Percentiles rank a stretch among this genome's conserved stretches.
Conservation (phyloP, 2,329 filamentous ascomycete genomes). For the Neocatenulostroma microsporum region DNA sequence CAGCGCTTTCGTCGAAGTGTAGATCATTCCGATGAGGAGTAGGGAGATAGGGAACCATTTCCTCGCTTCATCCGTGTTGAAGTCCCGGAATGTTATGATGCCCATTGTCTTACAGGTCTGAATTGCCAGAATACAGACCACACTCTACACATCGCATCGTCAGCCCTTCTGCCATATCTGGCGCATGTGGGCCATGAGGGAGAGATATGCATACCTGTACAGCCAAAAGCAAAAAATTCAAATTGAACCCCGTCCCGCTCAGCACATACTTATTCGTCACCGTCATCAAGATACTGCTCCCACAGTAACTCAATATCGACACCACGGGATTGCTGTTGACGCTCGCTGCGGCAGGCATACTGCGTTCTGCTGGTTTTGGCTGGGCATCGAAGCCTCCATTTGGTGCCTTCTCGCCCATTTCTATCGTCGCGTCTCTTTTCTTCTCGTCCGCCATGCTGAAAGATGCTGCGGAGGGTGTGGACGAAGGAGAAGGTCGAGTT, state of each 20-base stretch:
- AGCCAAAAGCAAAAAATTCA: conserved; percentile 90
- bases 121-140: conserved; percentile 83
- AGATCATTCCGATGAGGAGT: conserved; percentile 97
- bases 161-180: background rate
- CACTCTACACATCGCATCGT: conserved; percentile 50
- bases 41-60: conserved; percentile 98
- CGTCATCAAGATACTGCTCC: conserved; percentile 97
- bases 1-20: conserved; percentile 90
- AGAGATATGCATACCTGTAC: conserved; percentile 64
- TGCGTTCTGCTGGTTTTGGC: conserved; percentile 34
- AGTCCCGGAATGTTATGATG: conserved; percentile 74
- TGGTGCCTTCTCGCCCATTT: conserved; percentile 53
- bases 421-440: conserved; percentile 68
- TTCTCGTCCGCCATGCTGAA: conserved; percentile 76
- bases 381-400: conserved; percentile 33
- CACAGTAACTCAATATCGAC: conserved; percentile 83
- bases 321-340: conserved; percentile 60
- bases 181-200: background rate
- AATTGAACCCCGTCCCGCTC: conserved; percentile 81
- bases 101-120: conserved; percentile 71
- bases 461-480: conserved; percentile 10
- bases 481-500: conserved; percentile 6
- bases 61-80: conserved; percentile 80
- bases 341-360: conserved; percentile 40
- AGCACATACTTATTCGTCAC: conserved; percentile 99